These are phyloP conservation scores for Mortierella antarctica DNA, from an alignment of 192 early-diverging fungal species.

Conservation along the genomic window DNA sequence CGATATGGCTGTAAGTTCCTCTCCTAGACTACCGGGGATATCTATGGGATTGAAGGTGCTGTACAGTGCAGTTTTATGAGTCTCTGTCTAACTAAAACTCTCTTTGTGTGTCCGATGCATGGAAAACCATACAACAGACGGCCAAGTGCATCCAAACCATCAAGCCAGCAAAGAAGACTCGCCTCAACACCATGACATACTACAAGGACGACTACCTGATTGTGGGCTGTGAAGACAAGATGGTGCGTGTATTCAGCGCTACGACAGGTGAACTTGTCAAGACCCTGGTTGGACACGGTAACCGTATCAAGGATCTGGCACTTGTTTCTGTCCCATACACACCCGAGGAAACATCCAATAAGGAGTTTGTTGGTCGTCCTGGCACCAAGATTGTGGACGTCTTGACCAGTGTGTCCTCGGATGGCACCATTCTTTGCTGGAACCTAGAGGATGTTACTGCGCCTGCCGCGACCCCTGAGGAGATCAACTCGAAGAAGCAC, in stretches of 20 bases:
- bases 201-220: constrained; percentile 64
- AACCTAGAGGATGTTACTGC: constrained; percentile 59
- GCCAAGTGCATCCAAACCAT: constrained; percentile 48
- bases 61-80: neutral
- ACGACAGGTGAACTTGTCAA: constrained; percentile 57
- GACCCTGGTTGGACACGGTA: constrained; percentile 57
- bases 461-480: constrained; percentile 15
- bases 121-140: constrained; percentile 37
- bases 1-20: constrained; percentile 64
- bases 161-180: constrained; percentile 43
- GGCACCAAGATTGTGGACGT: constrained; percentile 36
- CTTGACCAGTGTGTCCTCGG: constrained; percentile 68
- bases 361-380: constrained; percentile 21
- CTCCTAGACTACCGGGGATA: neutral
- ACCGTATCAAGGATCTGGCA: constrained; percentile 61
- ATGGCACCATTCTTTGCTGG: constrained; percentile 80
- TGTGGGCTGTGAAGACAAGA: constrained; percentile 71
- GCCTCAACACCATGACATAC: constrained; percentile 29
- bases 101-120: neutral
- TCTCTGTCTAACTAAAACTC: neutral
- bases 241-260: constrained; percentile 62
- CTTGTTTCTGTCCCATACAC: constrained; percentile 50
- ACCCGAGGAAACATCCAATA: constrained; percentile 50
- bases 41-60: neutral
- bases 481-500: constrained; percentile 53